These are phyloP conservation scores for Lecanicillium sp. DNA, from an alignment of 2,329 filamentous ascomycete species.

Conservation along the genomic window DNA sequence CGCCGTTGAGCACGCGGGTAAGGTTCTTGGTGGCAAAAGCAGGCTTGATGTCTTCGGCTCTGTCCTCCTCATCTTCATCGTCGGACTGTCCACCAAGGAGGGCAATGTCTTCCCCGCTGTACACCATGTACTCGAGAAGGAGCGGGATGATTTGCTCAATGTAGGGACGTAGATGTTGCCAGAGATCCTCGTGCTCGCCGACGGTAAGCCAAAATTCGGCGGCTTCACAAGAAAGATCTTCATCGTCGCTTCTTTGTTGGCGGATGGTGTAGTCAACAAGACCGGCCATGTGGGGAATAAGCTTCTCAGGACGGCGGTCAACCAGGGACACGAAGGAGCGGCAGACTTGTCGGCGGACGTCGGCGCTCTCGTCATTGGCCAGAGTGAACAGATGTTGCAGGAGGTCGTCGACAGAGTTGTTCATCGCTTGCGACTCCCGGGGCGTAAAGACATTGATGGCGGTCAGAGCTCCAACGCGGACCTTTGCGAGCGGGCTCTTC, in stretches of 20 bases:
- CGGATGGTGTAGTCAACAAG: slow-evolving; percentile 89
- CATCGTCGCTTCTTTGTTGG: slow-evolving; percentile 82
- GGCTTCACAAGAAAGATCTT: slow-evolving; percentile 86
- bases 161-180: slow-evolving; percentile 69
- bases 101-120: slow-evolving; percentile 87
- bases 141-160: slow-evolving; percentile 84
- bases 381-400: slow-evolving; percentile 78
- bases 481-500: slow-evolving; percentile 65
- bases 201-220: slow-evolving; percentile 97
- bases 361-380: slow-evolving; percentile 67
- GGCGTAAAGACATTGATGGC: slow-evolving; percentile 90
- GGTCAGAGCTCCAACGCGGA: slow-evolving; percentile 72
- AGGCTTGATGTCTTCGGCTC: slow-evolving; percentile 84
- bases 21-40: slow-evolving; percentile 69
- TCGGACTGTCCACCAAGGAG: slow-evolving; percentile 77
- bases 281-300: slow-evolving; percentile 79
- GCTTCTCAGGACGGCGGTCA: slow-evolving; percentile 83
- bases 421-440: slow-evolving; percentile 73
- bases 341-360: slow-evolving; percentile 89
- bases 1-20: slow-evolving; percentile 53
- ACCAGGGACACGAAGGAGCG: slow-evolving; percentile 88
- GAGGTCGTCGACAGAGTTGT: slow-evolving; percentile 73
- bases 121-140: slow-evolving; percentile 90
- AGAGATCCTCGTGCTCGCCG: slow-evolving; percentile 78
- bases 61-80: slow-evolving; percentile 88